Evolutionary conservation across 371 early-diverging fungal genomes (phyloP).

Genomic region (Coemansia sp.): DNA sequence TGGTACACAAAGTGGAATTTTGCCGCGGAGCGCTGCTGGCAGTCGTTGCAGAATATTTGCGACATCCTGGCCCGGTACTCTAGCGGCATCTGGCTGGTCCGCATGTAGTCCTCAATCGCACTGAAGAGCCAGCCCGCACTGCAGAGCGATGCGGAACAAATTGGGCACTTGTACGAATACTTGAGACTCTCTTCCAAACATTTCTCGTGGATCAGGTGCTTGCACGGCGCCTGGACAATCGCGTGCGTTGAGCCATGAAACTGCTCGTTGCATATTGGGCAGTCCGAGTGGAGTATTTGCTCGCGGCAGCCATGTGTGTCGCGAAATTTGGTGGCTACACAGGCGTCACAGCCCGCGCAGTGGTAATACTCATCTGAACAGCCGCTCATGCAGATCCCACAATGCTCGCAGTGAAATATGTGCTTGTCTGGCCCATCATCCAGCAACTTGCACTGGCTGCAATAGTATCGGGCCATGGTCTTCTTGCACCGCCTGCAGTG

Average conservation of each 20-base stretch:
- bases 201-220: constrained; percentile 91
- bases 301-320: constrained; percentile 92
- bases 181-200: constrained; percentile 80
- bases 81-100: constrained; percentile 83
- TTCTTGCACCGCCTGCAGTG: constrained; percentile 71
- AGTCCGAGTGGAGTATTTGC: constrained; percentile 86
- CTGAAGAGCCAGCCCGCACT: constrained; percentile 82
- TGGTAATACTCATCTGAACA: constrained; percentile 86
- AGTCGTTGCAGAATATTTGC: constrained; percentile 93
- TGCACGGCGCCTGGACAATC: constrained; percentile 70
- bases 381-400: constrained; percentile 93
- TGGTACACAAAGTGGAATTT: constrained; percentile 95
- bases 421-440: constrained; percentile 76
- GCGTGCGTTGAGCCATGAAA: constrained; percentile 67
- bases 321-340: constrained; percentile 74
- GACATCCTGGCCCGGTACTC: constrained; percentile 77
- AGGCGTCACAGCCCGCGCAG: constrained; percentile 92
- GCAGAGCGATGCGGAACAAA: constrained; percentile 90
- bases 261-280: constrained; percentile 97
- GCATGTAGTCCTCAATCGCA: constrained; percentile 80
- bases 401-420: constrained; percentile 92
- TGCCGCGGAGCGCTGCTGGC: constrained; percentile 76
- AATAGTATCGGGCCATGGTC: constrained; percentile 80
- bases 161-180: constrained; percentile 94
- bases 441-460: constrained; percentile 92